A percentile compares a stretch with the other conserved stretches of the same genome.
Conservation (phyloP, 164 flowering plant genomes). For the Magnolia sinica region DNA sequence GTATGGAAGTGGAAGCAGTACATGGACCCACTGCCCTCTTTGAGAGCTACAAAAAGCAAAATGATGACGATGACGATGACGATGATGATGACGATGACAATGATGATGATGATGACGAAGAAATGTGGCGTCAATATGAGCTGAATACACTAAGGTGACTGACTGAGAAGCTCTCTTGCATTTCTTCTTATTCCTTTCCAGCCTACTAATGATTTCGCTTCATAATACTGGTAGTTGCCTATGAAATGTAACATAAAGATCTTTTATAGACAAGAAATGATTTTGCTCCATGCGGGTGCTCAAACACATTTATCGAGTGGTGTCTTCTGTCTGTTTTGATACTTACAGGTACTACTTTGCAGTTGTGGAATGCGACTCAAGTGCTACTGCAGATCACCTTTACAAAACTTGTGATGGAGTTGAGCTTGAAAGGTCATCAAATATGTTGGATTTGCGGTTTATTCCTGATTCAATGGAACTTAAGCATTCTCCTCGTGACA, state of each 20-base stretch:
- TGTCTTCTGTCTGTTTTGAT: too few species aligned
- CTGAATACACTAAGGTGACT: slow-evolving; percentile 70
- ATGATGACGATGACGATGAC: slow-evolving; percentile 31
- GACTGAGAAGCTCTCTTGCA: background rate
- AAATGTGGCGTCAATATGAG: slow-evolving; percentile 81
- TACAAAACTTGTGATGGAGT: slow-evolving; percentile 81
- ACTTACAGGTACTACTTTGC: slow-evolving; percentile 74
- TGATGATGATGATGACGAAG: slow-evolving; percentile 54
- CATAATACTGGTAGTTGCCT: background rate
- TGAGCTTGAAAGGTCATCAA: slow-evolving; percentile 83
- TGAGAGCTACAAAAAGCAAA: slow-evolving; percentile 42
- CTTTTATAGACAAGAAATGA: background rate
- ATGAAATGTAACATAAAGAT: background rate
- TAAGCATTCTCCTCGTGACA: slow-evolving; percentile 79
- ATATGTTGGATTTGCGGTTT: slow-evolving; percentile 83
- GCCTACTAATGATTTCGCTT: background rate
- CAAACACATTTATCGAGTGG: background rate
- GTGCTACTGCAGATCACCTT: slow-evolving; percentile 77
- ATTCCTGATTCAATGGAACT: slow-evolving; percentile 88
- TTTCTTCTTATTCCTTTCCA: background rate
- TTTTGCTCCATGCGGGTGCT: background rate
- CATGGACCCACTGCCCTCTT: slow-evolving; percentile 82
- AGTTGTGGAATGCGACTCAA: slow-evolving; percentile 89
- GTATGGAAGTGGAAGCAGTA: slow-evolving; percentile 89
- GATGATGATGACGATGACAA: slow-evolving; percentile 58